Base-by-base conservation (phyloP, 2,329 filamentous ascomycete species). In the Neopestalotiopsis sp. region DNA sequence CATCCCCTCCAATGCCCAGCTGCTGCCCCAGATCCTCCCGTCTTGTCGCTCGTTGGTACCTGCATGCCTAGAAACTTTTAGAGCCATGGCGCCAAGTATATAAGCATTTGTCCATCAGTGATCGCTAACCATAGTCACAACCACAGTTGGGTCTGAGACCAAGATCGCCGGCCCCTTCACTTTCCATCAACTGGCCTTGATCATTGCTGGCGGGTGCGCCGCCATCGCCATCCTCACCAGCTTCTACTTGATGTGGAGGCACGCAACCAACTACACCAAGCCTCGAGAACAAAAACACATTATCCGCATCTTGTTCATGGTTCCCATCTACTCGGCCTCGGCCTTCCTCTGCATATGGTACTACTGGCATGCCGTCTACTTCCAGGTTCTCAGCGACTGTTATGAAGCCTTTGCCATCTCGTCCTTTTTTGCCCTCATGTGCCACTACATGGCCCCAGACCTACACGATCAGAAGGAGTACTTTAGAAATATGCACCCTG, bases 321-420 rank as follows among this genome's bases (percentile, higher is more conserved):
- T 97, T 64, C 94, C 94, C 53, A 85, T 97, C 70, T 97, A 97
- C 79, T 86, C 91, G 65, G 84, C 90, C 53, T 90, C 94, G 24
- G 90, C 92, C 42, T 93, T 93, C 77, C 86, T 95, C 49, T 90
- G 90, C 70, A 89, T 94, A 74, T 85, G 87, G 73, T 94, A 88
- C 82, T 95, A 96, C 83, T 88, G 87, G 78, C 88, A 94, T 75
- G 89, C 91, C 63, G 88, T 96, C 68, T 97, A 97, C 82, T 96
- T 92, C 78, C 87, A 93, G 76, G 90, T 96, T 66, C 83, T 95
- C 58, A 90, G 92, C 75, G 92, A 96, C 78, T 95, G 93, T 81
- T 97, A 97, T 79, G 94, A 97, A 82, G 93, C 94, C 12, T 95
- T 97, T 75, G 93, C 93, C 68, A 95, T 97, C 72, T 91, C 92